phyloP scores from a whole-genome alignment of 306 rosid species.

The Pyrus pyrifolia region DNA sequence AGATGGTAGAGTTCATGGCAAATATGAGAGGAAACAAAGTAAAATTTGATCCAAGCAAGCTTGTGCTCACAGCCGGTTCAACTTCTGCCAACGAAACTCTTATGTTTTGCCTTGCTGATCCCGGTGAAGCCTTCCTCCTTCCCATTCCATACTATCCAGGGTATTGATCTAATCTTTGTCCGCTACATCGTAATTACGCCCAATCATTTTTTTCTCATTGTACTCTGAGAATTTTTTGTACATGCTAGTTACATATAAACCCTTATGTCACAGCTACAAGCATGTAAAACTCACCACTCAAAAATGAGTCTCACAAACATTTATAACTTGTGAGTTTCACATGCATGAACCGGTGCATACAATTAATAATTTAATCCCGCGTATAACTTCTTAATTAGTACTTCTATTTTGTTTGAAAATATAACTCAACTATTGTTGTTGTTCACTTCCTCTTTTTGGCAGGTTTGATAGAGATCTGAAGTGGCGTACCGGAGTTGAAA shows the following conservation, averaged over 20 bases:
- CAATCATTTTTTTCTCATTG: neutral
- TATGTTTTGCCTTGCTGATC: slow-evolving; percentile 77
- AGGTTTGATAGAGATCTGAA: slow-evolving; percentile 85
- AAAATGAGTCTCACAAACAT: neutral
- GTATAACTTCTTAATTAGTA: neutral
- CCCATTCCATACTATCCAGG: slow-evolving; percentile 94
- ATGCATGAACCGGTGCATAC: neutral
- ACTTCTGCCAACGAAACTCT: slow-evolving; percentile 85
- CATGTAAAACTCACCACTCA: neutral
- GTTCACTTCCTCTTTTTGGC: neutral
- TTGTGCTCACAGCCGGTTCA: slow-evolving; percentile 82
- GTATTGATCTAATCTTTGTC: neutral
- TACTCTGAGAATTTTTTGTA: neutral
- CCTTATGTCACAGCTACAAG: too few species aligned
- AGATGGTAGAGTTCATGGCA: slow-evolving; percentile 53
- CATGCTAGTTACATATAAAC: neutral
- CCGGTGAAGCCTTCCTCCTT: slow-evolving; percentile 78
- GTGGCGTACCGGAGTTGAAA: slow-evolving; percentile 71
- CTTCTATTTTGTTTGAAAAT: neutral
- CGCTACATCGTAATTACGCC: neutral
- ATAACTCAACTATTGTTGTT: neutral
- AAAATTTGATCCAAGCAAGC: slow-evolving; percentile 36
- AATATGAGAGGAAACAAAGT: slow-evolving; percentile 54
- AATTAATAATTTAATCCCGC: neutral
- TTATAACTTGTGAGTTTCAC: neutral